phyloP scores from a whole-genome alignment of 768 basidiomycete genomes.

The Suillus placidus region DNA sequence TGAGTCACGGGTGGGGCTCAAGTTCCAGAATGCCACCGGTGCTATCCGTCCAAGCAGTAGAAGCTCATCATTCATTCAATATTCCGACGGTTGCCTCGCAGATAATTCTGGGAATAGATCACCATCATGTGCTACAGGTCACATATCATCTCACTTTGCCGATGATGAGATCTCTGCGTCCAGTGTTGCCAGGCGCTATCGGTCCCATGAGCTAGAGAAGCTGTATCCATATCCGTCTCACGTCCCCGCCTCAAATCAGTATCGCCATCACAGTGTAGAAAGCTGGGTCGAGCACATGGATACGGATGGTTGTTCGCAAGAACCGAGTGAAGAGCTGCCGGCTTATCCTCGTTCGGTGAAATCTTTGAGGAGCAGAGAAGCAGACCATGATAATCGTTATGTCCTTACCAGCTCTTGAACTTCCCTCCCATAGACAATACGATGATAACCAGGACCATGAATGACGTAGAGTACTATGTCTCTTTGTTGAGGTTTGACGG shows the following conservation, averaged over 20 bases:
- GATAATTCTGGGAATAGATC: background rate
- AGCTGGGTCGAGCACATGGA: background rate
- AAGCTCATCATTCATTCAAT: slow-evolving; percentile 11
- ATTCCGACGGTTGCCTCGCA: background rate
- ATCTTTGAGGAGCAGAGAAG: background rate
- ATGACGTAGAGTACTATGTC: background rate
- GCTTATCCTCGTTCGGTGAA: slow-evolving; percentile 8
- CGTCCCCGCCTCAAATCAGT: background rate
- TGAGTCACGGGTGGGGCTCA: background rate
- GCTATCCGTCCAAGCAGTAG: slow-evolving; percentile 2
- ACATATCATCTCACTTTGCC: background rate
- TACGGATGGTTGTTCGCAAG: background rate
- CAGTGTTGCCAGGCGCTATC: background rate
- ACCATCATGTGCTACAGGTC: background rate
- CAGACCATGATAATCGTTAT: background rate
- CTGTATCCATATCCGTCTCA: background rate
- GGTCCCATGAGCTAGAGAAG: slow-evolving; percentile 1
- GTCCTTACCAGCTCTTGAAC: background rate
- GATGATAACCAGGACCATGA: background rate
- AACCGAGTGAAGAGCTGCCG: slow-evolving; percentile 8
- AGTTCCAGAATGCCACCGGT: background rate
- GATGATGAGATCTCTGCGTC: background rate
- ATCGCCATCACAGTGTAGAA: background rate
- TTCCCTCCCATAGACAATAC: background rate
- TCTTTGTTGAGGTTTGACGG: background rate